Evolutionary conservation across 371 early-diverging fungal genomes (phyloP), one percentile per base, ranked within the genome.

Genomic region (Actinomortierella ambigua): DNA sequence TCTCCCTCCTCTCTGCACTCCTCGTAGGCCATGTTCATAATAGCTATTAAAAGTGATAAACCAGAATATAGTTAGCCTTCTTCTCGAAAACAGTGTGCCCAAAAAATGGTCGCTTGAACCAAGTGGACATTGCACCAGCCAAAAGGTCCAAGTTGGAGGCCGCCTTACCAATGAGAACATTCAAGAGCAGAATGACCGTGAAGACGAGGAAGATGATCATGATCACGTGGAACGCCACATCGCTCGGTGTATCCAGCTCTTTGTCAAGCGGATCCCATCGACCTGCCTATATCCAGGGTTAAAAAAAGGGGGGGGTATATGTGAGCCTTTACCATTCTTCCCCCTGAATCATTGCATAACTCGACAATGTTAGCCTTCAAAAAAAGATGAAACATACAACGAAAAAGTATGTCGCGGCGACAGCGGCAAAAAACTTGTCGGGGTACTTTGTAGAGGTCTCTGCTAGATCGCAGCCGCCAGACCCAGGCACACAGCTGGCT

Each of bases 191-290:
- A 17, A 73, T 63, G 40, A 63, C 59, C n/a, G 67, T 63, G 64
- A 73, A 67, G 51, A 73, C 63, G 63, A 63, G 63, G 58, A 63
- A 73, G 34, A 73, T 50, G 27, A 66, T 54, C 75, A 73, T 73
- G 67, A 73, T 73, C 22, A 73, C 11, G 41, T 63, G 67, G 61
- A 73, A 73, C 22, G 67, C 57, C 8, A 26, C 22, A 0, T 49
- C 26, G 0, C 24, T 23, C 34, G 34, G 34, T 0, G 49, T 29
- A 0, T 51, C 39, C 15, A 73, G 47, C 9, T 57, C 46, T 1
- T 18, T 4, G 1, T 47, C 17, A 0, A 73, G 42, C 3, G 67
- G 64, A 43, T 73, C 75, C 26, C 60, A 73, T 49, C 67, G 52
- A 26, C 75, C 75, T 53, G 67, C 63, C 75, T 73, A 63, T n/a